phyloP scores from a whole-genome alignment of 768 basidiomycete species.

The Rhizopogon roseolus region DNA sequence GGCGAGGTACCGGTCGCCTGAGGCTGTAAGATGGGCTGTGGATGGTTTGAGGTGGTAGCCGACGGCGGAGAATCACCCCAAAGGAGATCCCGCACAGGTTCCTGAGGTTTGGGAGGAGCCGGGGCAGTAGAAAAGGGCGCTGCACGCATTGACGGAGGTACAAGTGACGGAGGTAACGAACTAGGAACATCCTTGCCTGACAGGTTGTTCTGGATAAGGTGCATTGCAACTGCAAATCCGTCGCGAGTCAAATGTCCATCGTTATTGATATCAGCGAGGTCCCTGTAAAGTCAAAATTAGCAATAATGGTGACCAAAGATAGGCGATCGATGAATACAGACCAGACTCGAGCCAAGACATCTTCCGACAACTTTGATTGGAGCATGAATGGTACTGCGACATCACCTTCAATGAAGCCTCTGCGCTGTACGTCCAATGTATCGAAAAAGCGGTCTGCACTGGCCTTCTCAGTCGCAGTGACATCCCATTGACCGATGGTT shows the following conservation, averaged over 20 bases:
- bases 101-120: conserved; percentile 29
- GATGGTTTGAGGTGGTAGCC: conserved; percentile 34
- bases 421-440: conserved; percentile 66
- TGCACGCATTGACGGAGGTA: conserved; percentile 79
- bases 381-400: conserved; percentile 95
- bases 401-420: conserved; percentile 86
- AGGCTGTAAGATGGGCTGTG: conserved; percentile 20
- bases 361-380: conserved; percentile 79
- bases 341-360: conserved; percentile 89
- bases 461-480: conserved; percentile 76
- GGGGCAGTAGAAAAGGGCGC: conserved; percentile 37
- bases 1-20: conserved; percentile 33
- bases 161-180: conserved; percentile 62
- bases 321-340: conserved; percentile 31
- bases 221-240: conserved; percentile 93
- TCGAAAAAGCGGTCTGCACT: conserved; percentile 77
- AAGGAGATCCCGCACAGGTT: conserved; percentile 40
- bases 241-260: conserved; percentile 85
- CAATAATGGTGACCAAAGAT: neutral
- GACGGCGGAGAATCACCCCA: conserved; percentile 47
- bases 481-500: conserved; percentile 62
- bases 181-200: conserved; percentile 73
- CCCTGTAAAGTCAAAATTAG: conserved; percentile 50
- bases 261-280: conserved; percentile 84
- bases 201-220: conserved; percentile 85